These are phyloP conservation scores for Claviceps pazoutovae DNA, from an alignment of 2,329 filamentous ascomycete species.

Conservation along the genomic window DNA sequence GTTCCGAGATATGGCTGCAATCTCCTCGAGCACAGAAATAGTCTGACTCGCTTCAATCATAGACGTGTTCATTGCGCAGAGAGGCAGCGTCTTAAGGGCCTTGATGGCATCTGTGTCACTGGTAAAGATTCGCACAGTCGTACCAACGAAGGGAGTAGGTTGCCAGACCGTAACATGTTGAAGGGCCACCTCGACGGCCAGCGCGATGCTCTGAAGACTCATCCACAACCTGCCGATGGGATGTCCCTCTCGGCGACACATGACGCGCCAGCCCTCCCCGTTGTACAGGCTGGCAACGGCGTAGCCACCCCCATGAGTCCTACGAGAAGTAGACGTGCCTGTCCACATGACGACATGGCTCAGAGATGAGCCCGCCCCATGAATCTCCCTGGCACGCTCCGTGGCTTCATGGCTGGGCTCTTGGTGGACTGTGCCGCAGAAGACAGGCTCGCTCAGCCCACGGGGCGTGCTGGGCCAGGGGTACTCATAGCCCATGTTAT, in stretches of 20 bases:
- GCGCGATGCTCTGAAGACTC: background rate
- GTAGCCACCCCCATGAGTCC: background rate
- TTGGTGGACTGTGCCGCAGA: background rate
- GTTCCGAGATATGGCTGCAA: background rate
- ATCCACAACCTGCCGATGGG: too few relatives aligned
- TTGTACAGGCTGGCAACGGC: background rate
- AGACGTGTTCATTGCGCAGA: background rate
- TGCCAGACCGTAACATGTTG: background rate
- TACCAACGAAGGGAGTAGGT: background rate
- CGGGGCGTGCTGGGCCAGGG: background rate
- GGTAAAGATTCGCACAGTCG: background rate
- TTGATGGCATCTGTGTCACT: background rate
- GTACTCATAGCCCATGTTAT: too few relatives aligned
- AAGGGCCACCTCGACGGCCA: background rate
- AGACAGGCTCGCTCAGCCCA: background rate
- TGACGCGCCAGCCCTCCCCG: background rate
- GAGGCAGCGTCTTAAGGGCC: background rate
- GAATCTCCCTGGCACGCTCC: background rate
- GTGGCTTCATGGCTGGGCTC: background rate
- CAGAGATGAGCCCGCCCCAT: background rate
- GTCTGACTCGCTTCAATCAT: background rate
- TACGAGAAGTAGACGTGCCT: too few relatives aligned
- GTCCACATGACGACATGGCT: conserved; percentile 1
- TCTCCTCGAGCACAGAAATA: background rate
- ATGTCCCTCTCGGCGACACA: background rate